Percentiles rank a stretch among this genome's conserved stretches.
Evolutionary conservation across 257 asterid species (phyloP).

Genomic region (Apocynum venetum): DNA sequence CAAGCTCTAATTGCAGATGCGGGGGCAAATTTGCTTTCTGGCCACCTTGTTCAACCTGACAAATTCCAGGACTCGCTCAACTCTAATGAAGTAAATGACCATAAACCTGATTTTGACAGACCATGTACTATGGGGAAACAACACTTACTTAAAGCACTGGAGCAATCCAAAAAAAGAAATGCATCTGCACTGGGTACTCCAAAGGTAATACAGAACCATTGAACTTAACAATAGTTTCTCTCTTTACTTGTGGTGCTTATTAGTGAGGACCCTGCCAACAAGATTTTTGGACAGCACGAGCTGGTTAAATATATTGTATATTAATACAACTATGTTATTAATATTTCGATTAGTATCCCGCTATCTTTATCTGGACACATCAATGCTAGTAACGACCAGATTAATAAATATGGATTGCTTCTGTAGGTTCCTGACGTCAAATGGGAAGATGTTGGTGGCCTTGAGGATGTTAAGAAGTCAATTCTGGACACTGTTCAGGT

Average conservation of each 20-base stretch:
- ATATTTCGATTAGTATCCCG: background rate
- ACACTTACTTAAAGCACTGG: constrained; percentile 74
- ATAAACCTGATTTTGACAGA: constrained; percentile 28
- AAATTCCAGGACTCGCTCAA: constrained; percentile 29
- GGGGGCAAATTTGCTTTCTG: constrained; percentile 60
- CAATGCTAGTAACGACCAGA: background rate
- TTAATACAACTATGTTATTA: background rate
- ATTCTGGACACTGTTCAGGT: constrained; percentile 98
- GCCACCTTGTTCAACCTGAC: constrained; percentile 35
- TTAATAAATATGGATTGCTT: background rate
- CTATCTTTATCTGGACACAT: constrained; percentile 4
- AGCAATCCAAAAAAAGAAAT: constrained; percentile 87
- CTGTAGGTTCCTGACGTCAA: constrained; percentile 80
- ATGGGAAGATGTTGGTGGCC: constrained; percentile 99
- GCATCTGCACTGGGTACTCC: constrained; percentile 98
- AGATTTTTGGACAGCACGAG: background rate
- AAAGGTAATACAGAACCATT: constrained; percentile 46
- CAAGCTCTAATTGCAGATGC: constrained; percentile 87
- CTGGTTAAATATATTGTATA: background rate
- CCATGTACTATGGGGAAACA: constrained; percentile 52
- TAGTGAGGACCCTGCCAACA: background rate
- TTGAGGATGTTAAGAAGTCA: constrained; percentile 93
- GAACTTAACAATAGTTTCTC: background rate
- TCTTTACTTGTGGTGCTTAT: background rate
- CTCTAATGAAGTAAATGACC: constrained; percentile 32